Evolutionary conservation across 2,329 filamentous ascomycete genomes (phyloP).

Genomic region (Cercospora janseana): DNA sequence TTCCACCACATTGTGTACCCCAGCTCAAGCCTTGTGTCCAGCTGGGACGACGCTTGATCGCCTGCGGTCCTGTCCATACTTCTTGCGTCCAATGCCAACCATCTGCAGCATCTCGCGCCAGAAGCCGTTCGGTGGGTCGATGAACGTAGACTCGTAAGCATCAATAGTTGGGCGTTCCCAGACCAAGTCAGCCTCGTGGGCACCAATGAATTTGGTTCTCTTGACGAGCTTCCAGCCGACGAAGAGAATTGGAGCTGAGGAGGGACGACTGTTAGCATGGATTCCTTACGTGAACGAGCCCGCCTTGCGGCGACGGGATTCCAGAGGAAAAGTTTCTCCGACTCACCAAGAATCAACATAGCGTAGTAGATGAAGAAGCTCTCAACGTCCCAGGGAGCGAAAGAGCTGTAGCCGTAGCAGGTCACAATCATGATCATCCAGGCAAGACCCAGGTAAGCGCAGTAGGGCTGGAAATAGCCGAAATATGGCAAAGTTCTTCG

Average conservation of each 20-base stretch:
- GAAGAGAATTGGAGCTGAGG: slow-evolving; percentile 55
- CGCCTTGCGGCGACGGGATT: background rate
- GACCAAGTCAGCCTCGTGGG: slow-evolving; percentile 58
- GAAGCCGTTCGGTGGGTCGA: slow-evolving; percentile 52
- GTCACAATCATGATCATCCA: slow-evolving; percentile 40
- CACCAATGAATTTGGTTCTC: slow-evolving; percentile 54
- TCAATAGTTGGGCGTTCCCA: slow-evolving; percentile 63
- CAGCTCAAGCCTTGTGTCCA: background rate
- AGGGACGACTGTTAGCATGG: slow-evolving; percentile 18
- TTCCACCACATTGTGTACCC: too few species aligned
- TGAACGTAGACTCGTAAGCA: slow-evolving; percentile 56
- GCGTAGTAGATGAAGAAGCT: slow-evolving; percentile 54
- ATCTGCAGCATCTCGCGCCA: slow-evolving; percentile 55
- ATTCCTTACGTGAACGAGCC: too few species aligned
- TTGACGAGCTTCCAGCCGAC: slow-evolving; percentile 64
- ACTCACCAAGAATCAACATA: slow-evolving; percentile 51
- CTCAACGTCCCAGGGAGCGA: slow-evolving; percentile 44
- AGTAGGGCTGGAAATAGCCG: slow-evolving; percentile 56
- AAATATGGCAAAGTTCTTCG: slow-evolving; percentile 57
- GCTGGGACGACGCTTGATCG: slow-evolving; percentile 14
- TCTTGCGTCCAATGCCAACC: slow-evolving; percentile 38
- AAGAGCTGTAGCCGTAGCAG: slow-evolving; percentile 56
- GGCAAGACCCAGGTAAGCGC: slow-evolving; percentile 40
- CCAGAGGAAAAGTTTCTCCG: too few species aligned
- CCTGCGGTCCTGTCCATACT: slow-evolving; percentile 15